Evolutionary conservation across 2,329 filamentous ascomycete species (phyloP), one percentile per base, ranked within the genome.

Genomic region (Aspergillus cejpii): DNA sequence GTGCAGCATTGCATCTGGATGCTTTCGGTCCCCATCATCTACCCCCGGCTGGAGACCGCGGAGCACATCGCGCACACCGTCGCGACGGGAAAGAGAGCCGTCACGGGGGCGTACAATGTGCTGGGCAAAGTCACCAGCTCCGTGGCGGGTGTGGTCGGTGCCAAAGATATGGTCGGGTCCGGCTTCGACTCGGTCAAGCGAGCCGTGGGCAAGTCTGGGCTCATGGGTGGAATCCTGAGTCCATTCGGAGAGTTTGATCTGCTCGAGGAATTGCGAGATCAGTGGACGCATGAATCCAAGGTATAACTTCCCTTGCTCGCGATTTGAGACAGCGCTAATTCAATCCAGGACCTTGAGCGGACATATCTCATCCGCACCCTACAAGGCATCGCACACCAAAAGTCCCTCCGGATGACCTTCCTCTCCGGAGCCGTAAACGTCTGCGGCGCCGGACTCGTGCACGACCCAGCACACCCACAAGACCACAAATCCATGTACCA

Each of bases 401-500:
- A 96, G 70, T 90, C 87, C 20, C 79, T 98, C 38, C 84, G 92
- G 37, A 96, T 98, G 86, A 96, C 90, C 1, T 97, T 98, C 73
- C 73, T 98, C 51, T 95, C 88, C 12, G 92, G 92, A 61, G 85
- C 64, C 60, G 91, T 97, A 64, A 92, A 91, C 66, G 85, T 83
- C 58, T 90, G 87, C 54, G 92, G 92, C 53, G 92, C 92, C 17
- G 92, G 92, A 47, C 78, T 98, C 8, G 82, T 98, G 1, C 92
- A 98, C 67, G 92, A 98, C 68, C 92, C 92, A 0, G 79, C 85
- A 15, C 87, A 92, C 64, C 91, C 91, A 0, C 82, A 81, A 29
- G 89, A 97, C 67, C 89, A 97, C 76, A 98, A 97, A 71, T 96
- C 92, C 21, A 98, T 98, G 91, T 98, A 97, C 71, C 92, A 98